A percentile compares a stretch with the other conserved stretches of the same genome.
These are phyloP conservation scores for Tolypocladium amazonense DNA, from an alignment of 2,329 filamentous ascomycete genomes.

Conservation along the genomic window DNA sequence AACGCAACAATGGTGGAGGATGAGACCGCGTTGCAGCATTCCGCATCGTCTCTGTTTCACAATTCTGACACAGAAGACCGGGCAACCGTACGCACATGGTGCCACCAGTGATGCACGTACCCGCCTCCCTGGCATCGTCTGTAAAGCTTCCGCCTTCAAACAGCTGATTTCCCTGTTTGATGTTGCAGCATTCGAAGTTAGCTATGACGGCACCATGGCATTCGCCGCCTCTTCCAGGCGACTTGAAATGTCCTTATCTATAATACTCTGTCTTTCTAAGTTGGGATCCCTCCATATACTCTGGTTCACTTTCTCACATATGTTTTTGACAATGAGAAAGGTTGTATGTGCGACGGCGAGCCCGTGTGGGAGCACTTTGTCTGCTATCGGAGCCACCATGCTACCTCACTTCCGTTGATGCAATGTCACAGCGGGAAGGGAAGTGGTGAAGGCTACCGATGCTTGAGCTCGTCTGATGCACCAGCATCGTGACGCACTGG, in stretches of 20 bases:
- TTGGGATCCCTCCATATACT: neutral
- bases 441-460: neutral
- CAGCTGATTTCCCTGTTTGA: neutral
- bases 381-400: neutral
- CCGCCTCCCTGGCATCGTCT: conserved; percentile 1
- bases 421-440: conserved; percentile 1
- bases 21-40: neutral
- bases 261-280: neutral
- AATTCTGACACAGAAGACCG: neutral
- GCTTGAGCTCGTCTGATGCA: conserved; percentile 3
- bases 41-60: neutral
- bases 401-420: conserved; percentile 1
- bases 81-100: neutral
- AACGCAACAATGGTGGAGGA: neutral
- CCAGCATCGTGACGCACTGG: neutral
- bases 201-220: neutral
- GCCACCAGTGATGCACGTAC: conserved; percentile 2
- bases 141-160: conserved; percentile 3
- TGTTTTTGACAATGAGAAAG: neutral
- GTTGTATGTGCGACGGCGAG: neutral
- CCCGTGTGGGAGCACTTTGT: neutral
- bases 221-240: neutral
- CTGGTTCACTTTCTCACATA: neutral
- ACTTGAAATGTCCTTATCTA: neutral
- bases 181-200: neutral